phyloP scores from a whole-genome alignment of 768 basidiomycete species.

The Paxillus involutus region DNA sequence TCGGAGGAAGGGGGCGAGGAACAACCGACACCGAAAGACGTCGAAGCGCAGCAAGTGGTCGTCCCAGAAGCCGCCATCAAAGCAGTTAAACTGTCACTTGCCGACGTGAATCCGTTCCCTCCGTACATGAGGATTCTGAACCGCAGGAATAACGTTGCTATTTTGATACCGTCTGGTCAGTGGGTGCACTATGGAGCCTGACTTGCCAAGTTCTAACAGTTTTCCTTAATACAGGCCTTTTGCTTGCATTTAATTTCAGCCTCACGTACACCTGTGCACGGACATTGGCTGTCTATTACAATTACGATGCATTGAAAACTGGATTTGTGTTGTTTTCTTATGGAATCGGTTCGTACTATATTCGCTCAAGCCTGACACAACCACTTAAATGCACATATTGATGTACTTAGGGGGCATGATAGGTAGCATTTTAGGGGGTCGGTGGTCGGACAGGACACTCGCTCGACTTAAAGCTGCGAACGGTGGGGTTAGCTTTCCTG shows the following conservation, averaged over 20 bases:
- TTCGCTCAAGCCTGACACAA: neutral
- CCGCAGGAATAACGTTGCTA: conserved; percentile 64
- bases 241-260: conserved; percentile 70
- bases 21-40: conserved; percentile 20
- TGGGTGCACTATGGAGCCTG: neutral
- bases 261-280: conserved; percentile 75
- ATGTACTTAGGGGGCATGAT: conserved; percentile 40
- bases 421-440: conserved; percentile 59
- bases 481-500: conserved; percentile 55
- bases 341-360: conserved; percentile 53
- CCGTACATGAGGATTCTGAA: conserved; percentile 61
- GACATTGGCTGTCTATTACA: conserved; percentile 63
- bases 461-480: conserved; percentile 44
- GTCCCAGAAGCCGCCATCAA: conserved; percentile 15
- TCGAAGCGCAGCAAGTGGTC: conserved; percentile 19
- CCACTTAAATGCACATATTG: neutral
- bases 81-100: conserved; percentile 57
- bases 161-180: conserved; percentile 43
- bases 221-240: conserved; percentile 44
- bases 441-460: conserved; percentile 56
- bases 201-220: neutral
- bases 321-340: conserved; percentile 78
- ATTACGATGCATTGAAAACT: conserved; percentile 68
- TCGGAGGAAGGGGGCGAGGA: neutral
- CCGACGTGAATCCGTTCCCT: conserved; percentile 71